Evolutionary conservation across 129 eudicot species (phyloP).

Genomic region (Saposhnikovia divaricata): DNA sequence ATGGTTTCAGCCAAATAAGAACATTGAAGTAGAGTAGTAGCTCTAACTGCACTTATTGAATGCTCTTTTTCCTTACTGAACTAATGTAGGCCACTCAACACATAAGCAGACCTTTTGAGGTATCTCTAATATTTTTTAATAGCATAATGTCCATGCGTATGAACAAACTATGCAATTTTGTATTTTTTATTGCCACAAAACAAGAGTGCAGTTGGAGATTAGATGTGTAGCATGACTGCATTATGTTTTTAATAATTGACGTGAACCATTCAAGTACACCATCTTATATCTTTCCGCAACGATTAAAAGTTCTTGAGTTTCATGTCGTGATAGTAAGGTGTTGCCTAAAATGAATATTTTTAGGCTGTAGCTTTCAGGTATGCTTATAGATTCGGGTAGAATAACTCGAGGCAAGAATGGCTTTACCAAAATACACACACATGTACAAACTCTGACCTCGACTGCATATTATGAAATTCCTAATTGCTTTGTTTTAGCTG

Average conservation of each 20-base stretch:
- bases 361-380: neutral
- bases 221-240: neutral
- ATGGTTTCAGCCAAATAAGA: neutral
- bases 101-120: neutral
- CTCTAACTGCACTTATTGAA: neutral
- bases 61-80: neutral
- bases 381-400: neutral
- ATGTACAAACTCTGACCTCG: neutral
- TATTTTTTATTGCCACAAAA: neutral
- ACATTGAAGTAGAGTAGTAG: neutral
- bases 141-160: neutral
- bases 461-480: neutral
- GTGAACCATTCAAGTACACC: neutral
- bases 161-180: neutral
- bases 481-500: neutral
- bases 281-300: neutral
- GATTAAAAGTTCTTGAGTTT: neutral
- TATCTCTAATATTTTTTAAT: neutral
- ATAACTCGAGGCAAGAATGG: neutral
- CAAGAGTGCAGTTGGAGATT: neutral
- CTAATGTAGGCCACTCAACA: neutral
- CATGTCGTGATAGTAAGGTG: neutral
- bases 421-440: neutral
- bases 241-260: neutral
- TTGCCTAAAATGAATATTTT: neutral